phyloP scores from a whole-genome alignment of 2,329 filamentous ascomycete genomes.

The Penicillium polonicum region DNA sequence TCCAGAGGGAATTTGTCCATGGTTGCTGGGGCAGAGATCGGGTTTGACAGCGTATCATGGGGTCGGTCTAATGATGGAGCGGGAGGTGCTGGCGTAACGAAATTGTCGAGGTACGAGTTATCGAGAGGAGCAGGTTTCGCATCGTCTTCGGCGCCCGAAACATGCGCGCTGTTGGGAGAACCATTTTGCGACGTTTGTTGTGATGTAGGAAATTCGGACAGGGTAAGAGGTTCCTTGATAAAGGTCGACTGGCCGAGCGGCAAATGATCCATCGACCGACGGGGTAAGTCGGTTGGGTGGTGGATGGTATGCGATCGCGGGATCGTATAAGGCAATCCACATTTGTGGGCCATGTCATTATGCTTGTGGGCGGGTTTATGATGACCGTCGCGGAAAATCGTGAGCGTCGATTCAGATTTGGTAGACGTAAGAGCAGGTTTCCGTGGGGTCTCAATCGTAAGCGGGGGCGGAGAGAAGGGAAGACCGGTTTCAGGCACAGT shows the following conservation, averaged over 20 bases:
- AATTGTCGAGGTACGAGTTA: constrained; percentile 35
- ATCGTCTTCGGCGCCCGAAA: constrained; percentile 27
- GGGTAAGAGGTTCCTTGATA: constrained; percentile 30
- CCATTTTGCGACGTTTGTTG: constrained; percentile 39
- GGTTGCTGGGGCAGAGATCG: constrained; percentile 25
- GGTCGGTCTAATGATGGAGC: constrained; percentile 25
- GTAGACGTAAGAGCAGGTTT: constrained; percentile 58
- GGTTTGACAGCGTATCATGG: constrained; percentile 20
- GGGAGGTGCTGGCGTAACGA: constrained; percentile 22
- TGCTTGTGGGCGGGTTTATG: constrained; percentile 65
- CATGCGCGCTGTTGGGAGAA: constrained; percentile 44
- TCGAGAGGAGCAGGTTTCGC: constrained; percentile 29
- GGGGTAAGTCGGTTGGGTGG: constrained; percentile 46
- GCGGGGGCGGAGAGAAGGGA: constrained; percentile 38
- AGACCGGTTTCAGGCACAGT: constrained; percentile 49
- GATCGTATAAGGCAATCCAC: constrained; percentile 62
- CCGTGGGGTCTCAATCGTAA: constrained; percentile 46
- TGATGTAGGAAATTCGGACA: constrained; percentile 21
- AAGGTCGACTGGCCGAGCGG: constrained; percentile 39
- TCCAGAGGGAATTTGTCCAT: constrained; percentile 34
- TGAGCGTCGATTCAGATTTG: constrained; percentile 60
- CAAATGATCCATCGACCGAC: constrained; percentile 55
- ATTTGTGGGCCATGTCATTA: constrained; percentile 63
- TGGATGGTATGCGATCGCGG: constrained; percentile 55
- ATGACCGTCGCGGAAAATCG: constrained; percentile 62